Evolutionary conservation across 495 filamentous ascomycete species (phyloP).

Genomic region (Penicillium riverlandense): DNA sequence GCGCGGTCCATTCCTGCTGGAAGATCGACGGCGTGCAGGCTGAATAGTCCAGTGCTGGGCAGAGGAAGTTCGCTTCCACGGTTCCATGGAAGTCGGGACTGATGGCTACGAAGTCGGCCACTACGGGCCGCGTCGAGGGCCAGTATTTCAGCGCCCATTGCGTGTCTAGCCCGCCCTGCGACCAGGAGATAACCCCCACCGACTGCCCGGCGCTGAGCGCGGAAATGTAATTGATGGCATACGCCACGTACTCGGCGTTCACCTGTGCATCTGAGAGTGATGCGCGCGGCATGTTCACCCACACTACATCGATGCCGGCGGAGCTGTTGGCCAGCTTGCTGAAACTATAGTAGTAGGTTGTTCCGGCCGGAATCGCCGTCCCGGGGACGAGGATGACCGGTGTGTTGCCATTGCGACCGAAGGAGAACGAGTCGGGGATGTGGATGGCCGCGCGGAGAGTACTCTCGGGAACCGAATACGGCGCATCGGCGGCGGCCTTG

Average conservation of each 20-base stretch:
- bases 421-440: conserved; percentile 34
- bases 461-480: conserved; percentile 33
- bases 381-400: conserved; percentile 41
- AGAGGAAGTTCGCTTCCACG: conserved; percentile 16
- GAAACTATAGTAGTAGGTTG: conserved; percentile 34
- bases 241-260: conserved; percentile 37
- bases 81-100: conserved; percentile 43
- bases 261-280: conserved; percentile 33
- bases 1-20: conserved; percentile 36
- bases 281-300: conserved; percentile 40
- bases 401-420: conserved; percentile 20
- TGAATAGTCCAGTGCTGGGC: conserved; percentile 11
- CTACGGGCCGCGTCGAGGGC: conserved; percentile 29
- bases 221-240: conserved; percentile 40
- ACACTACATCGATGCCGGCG: conserved; percentile 34
- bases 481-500: conserved; percentile 26
- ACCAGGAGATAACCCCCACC: conserved; percentile 40
- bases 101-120: conserved; percentile 36
- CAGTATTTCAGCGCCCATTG: conserved; percentile 51
- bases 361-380: conserved; percentile 32
- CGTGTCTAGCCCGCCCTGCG: conserved; percentile 37
- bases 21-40: conserved; percentile 26
- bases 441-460: conserved; percentile 32
- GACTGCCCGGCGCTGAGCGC: conserved; percentile 20
- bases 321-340: conserved; percentile 27